These are phyloP conservation scores for Calocybe gangraenosa DNA, from an alignment of 768 basidiomycete genomes.

Conservation along the genomic window DNA sequence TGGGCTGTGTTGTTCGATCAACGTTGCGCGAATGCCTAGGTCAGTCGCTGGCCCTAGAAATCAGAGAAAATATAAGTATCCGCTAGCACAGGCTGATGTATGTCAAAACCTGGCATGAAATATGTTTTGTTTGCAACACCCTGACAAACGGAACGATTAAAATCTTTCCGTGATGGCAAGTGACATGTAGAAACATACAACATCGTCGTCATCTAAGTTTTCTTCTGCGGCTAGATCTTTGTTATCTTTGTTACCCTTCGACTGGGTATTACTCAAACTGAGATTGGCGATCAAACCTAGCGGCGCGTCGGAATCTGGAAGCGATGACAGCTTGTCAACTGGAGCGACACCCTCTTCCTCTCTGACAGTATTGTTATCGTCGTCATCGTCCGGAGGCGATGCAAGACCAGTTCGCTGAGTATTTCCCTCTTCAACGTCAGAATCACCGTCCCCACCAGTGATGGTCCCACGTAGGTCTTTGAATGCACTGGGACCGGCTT, in stretches of 20 bases:
- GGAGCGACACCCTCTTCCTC: slow-evolving; percentile 33
- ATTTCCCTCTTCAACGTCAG: slow-evolving; percentile 36
- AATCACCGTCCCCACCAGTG: slow-evolving; percentile 33
- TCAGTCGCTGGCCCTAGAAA: slow-evolving; percentile 66
- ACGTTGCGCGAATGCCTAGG: slow-evolving; percentile 59
- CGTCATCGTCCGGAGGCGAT: slow-evolving; percentile 18
- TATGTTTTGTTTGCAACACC: slow-evolving; percentile 80
- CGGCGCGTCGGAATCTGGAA: slow-evolving; percentile 72
- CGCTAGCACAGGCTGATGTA: too few relatives aligned
- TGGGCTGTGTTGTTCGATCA: slow-evolving; percentile 76
- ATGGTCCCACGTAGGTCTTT: slow-evolving; percentile 32
- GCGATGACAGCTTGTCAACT: slow-evolving; percentile 41
- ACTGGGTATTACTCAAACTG: slow-evolving; percentile 53
- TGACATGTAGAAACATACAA: slow-evolving; percentile 38
- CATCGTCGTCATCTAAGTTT: slow-evolving; percentile 58
- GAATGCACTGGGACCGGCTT: slow-evolving; percentile 40
- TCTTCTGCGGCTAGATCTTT: slow-evolving; percentile 36
- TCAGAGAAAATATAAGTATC: neutral
- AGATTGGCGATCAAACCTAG: slow-evolving; percentile 73
- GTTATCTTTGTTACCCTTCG: slow-evolving; percentile 35
- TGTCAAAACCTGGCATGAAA: slow-evolving; percentile 64
- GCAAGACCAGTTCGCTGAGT: slow-evolving; percentile 18
- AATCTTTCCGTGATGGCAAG: neutral
- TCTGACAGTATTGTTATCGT: slow-evolving; percentile 21
- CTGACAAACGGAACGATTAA: slow-evolving; percentile 28